Evolutionary conservation across 768 basidiomycete genomes (phyloP).

Genomic region (Gymnopilus junonius): DNA sequence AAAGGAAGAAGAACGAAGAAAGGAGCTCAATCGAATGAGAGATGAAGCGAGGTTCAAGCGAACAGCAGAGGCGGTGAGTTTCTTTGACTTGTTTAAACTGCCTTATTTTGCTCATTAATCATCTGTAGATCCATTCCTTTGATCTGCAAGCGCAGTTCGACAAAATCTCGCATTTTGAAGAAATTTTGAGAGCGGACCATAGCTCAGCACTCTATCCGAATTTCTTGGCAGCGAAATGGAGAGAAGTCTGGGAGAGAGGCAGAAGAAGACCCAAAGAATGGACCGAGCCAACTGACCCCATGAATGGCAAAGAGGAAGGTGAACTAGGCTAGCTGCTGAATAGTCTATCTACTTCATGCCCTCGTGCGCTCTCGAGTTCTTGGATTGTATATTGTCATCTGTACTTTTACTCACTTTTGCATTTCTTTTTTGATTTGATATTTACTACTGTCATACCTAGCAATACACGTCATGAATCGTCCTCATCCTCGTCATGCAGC

Average conservation of each 20-base stretch:
- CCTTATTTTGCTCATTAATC: background rate
- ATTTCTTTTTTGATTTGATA: background rate
- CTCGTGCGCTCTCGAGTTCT: too few species aligned
- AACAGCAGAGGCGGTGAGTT: conserved; percentile 55
- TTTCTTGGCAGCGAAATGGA: conserved; percentile 60
- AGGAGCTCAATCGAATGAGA: conserved; percentile 69
- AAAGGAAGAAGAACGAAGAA: conserved; percentile 70
- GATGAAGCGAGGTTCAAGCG: conserved; percentile 69
- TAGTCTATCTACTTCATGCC: background rate
- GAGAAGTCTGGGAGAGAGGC: conserved; percentile 54
- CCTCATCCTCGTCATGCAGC: conserved; percentile 19
- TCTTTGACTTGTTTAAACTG: background rate
- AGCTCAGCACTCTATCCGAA: conserved; percentile 67
- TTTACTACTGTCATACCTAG: background rate
- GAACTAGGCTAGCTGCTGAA: conserved; percentile 29
- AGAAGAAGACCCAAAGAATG: conserved; percentile 35
- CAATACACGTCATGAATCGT: background rate
- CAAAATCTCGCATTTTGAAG: conserved; percentile 67
- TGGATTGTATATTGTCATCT: conserved; percentile 2
- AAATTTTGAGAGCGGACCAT: conserved; percentile 48
- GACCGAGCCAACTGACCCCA: conserved; percentile 26
- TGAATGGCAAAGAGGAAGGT: conserved; percentile 44
- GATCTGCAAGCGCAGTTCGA: conserved; percentile 64
- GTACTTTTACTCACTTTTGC: background rate
- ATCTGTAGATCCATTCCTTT: conserved; percentile 47